phyloP scores from a whole-genome alignment of 176 grass and related monocot species.

The Cenchrus purpureus region DNA sequence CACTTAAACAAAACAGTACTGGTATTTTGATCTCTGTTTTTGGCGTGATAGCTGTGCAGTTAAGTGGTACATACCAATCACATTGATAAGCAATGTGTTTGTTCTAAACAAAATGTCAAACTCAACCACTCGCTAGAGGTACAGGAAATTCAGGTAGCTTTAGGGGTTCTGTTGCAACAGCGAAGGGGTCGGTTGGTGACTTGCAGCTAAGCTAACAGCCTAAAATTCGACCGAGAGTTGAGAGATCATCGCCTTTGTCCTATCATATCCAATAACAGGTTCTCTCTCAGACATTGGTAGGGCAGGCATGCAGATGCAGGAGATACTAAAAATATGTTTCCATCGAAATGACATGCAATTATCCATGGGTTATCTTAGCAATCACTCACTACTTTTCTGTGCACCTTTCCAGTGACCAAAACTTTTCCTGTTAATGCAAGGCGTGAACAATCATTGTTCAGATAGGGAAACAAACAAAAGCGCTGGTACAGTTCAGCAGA shows the following conservation, averaged over 20 bases:
- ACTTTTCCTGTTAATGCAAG: neutral
- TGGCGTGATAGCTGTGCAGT: neutral
- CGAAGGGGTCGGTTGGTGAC: neutral
- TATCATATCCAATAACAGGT: neutral
- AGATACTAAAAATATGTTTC: neutral
- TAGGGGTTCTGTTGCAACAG: constrained; percentile 16
- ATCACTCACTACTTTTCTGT: neutral
- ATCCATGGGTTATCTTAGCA: neutral
- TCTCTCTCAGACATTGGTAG: neutral
- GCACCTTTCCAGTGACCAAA: neutral
- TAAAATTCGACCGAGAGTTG: neutral
- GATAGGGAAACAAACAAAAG: neutral
- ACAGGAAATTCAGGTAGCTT: constrained; percentile 19
- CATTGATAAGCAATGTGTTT: neutral
- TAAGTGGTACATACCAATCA: constrained; percentile 10
- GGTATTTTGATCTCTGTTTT: neutral
- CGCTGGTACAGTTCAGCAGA: neutral
- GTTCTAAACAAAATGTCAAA: constrained; percentile 4
- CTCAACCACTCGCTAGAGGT: constrained; percentile 27
- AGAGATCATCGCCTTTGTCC: neutral
- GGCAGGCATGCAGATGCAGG: neutral
- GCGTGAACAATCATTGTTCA: constrained; percentile 10
- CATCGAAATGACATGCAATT: neutral
- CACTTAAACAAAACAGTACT: neutral
- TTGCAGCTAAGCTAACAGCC: constrained; percentile 8